Conservation (phyloP, 2,329 filamentous ascomycete species). For the Neobulgaria alba region DNA sequence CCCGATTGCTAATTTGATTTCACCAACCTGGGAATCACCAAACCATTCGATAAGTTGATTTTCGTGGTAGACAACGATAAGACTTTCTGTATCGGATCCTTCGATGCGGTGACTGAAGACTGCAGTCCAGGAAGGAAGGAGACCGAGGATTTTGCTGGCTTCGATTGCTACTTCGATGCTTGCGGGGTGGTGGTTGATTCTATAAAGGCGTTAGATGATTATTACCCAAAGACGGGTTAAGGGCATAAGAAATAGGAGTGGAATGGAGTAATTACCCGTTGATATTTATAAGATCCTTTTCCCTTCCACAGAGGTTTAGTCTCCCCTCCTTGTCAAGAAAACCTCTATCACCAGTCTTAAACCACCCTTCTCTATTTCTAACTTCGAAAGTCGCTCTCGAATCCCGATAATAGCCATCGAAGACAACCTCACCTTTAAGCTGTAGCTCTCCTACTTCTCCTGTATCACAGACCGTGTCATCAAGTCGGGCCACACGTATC, state of each 20-base stretch:
- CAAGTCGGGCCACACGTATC: slow-evolving; percentile 30
- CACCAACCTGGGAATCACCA: too few species aligned
- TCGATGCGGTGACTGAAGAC: slow-evolving; percentile 32
- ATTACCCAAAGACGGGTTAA: too few species aligned
- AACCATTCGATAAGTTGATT: too few species aligned
- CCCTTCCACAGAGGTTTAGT: slow-evolving; percentile 31
- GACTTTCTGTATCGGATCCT: slow-evolving; percentile 30
- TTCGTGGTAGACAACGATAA: slow-evolving; percentile 34
- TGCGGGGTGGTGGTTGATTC: slow-evolving; percentile 33
- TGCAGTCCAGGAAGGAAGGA: slow-evolving; percentile 27
- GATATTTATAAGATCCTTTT: slow-evolving; percentile 38
- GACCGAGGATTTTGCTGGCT: slow-evolving; percentile 21
- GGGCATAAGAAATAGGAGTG: too few species aligned
- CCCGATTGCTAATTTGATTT: too few species aligned
- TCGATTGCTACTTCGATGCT: slow-evolving; percentile 35
- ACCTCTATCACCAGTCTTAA: slow-evolving; percentile 34
- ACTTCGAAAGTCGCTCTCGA: slow-evolving; percentile 45
- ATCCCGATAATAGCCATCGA: slow-evolving; percentile 40
- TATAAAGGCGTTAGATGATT: too few species aligned
- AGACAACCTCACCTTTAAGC: slow-evolving; percentile 45
- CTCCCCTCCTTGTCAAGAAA: slow-evolving; percentile 29
- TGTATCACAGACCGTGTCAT: slow-evolving; percentile 4
- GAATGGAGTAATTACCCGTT: too few species aligned
- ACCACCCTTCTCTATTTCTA: slow-evolving; percentile 42
- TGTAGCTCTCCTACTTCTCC: slow-evolving; percentile 29